Evolutionary conservation across 78 protist genomes (phyloP), one percentile per base, ranked within the genome.

Genomic region (Pigoraptor vietnamica): DNA sequence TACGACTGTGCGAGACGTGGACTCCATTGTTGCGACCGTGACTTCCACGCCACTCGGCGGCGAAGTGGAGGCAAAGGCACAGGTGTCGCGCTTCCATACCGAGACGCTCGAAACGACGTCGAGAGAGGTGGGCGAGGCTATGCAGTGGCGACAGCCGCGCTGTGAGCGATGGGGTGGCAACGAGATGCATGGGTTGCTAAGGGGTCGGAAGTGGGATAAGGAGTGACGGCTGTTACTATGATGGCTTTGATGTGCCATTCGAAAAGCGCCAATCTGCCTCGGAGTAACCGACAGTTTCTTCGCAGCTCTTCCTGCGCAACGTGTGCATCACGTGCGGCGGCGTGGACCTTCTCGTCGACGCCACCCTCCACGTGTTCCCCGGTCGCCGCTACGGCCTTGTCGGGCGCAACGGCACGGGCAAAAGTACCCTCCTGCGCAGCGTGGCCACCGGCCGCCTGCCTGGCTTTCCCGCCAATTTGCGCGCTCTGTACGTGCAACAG

Each of bases 401-500:
- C 67, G 98, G 98, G 0, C 92, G 91, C 37, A 97, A 97, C 93
- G 98, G 98, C 10, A 39, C 1, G 0, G 99, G 99, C 86, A 98
- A 98, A 93, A 87, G 98, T 24, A 98, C 99, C 37, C 93, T 98
- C 88, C 91, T 98, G 84, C 91, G 97, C 40, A 84, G 56, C 37
- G 37, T 98, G 37, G 96, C 97, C 0, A 21, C 67, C 67, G 88
- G 88, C 1, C 1, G 24, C 2, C 88, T 83, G 1, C 23, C 25
- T 14, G 88, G 88, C 35, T 83, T 83, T 35, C 88, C 88, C 24
- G 88, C 9, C 39, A n/a, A 83, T 37, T 1, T 83, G 23, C 88
- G 88, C 40, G 38, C 88, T 1, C 88, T 83, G 39, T 83, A 83
- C 25, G 88, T 83, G 39, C 35, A 83, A 37, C 88, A 83, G 88